Percentiles rank a stretch among this genome's conserved stretches.
Evolutionary conservation across 495 filamentous ascomycete species (phyloP).

Genomic region (Xylaria scruposa): DNA sequence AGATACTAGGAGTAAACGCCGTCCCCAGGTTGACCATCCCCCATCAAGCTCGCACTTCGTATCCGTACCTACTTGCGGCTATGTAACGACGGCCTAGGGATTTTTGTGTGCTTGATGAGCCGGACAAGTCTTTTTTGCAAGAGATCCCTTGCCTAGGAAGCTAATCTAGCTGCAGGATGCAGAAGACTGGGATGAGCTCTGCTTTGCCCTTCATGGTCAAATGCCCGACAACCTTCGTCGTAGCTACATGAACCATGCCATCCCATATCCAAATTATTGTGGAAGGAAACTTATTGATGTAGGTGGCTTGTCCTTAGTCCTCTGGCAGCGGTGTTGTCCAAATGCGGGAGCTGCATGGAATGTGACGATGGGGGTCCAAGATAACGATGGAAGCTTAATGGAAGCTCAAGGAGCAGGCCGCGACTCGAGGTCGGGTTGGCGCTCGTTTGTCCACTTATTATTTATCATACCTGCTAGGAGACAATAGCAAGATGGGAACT

Average conservation of each 20-base stretch:
- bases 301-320: constrained; percentile 15
- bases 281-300: neutral
- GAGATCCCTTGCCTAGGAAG: constrained; percentile 8
- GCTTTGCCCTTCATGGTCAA: constrained; percentile 22
- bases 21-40: neutral
- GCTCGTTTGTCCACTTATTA: constrained; percentile 1
- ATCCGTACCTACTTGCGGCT: constrained; percentile 11
- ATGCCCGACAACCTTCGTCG: constrained; percentile 17
- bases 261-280: neutral
- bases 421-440: neutral
- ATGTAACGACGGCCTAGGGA: neutral
- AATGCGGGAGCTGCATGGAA: constrained; percentile 46
- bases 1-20: neutral
- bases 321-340: constrained; percentile 30
- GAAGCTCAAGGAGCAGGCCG: constrained; percentile 32
- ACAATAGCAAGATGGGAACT: neutral
- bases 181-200: constrained; percentile 19
- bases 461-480: neutral
- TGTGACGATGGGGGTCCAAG: constrained; percentile 36
- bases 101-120: neutral
- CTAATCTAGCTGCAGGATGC: constrained; percentile 25
- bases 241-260: constrained; percentile 21
- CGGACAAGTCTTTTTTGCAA: neutral
- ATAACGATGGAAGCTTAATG: constrained; percentile 44
- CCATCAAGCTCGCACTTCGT: constrained; percentile 12